A percentile compares a stretch with the other conserved stretches of the same genome.
These are phyloP conservation scores for Fusarium nisikadoi DNA, from an alignment of 2,329 filamentous ascomycete genomes.

Conservation along the genomic window DNA sequence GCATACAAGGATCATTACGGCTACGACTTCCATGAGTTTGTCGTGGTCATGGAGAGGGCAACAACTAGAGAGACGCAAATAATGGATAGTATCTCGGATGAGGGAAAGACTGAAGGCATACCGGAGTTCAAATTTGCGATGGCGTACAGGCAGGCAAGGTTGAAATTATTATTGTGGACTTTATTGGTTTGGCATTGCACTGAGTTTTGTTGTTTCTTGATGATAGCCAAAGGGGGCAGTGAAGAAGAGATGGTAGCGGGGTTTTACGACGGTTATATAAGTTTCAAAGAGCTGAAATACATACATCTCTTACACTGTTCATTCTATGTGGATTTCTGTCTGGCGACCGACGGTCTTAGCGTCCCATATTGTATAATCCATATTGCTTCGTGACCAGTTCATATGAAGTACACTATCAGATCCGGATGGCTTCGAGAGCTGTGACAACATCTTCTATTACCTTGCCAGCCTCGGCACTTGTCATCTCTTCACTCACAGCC, in stretches of 20 bases:
- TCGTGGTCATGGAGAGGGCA: slow-evolving; percentile 18
- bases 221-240: slow-evolving; percentile 16
- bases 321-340: neutral
- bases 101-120: slow-evolving; percentile 26
- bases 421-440: slow-evolving; percentile 52
- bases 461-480: slow-evolving; percentile 50
- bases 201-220: slow-evolving; percentile 21
- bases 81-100: slow-evolving; percentile 16
- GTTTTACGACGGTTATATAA: slow-evolving; percentile 38
- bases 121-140: slow-evolving; percentile 36
- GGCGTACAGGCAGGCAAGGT: slow-evolving; percentile 38
- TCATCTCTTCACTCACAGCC: slow-evolving; percentile 51
- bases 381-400: neutral
- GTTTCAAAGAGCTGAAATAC: slow-evolving; percentile 40
- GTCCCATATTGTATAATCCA: neutral
- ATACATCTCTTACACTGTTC: slow-evolving; percentile 24
- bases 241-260: slow-evolving; percentile 28
- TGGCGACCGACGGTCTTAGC: neutral
- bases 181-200: slow-evolving; percentile 37
- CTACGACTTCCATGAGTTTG: slow-evolving; percentile 26
- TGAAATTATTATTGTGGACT: slow-evolving; percentile 35
- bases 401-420: slow-evolving; percentile 30
- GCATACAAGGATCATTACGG: slow-evolving; percentile 23
- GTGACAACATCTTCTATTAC: slow-evolving; percentile 57
- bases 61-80: slow-evolving; percentile 7